phyloP scores from a whole-genome alignment of 495 filamentous ascomycete genomes.

The Penicillium daleae region DNA sequence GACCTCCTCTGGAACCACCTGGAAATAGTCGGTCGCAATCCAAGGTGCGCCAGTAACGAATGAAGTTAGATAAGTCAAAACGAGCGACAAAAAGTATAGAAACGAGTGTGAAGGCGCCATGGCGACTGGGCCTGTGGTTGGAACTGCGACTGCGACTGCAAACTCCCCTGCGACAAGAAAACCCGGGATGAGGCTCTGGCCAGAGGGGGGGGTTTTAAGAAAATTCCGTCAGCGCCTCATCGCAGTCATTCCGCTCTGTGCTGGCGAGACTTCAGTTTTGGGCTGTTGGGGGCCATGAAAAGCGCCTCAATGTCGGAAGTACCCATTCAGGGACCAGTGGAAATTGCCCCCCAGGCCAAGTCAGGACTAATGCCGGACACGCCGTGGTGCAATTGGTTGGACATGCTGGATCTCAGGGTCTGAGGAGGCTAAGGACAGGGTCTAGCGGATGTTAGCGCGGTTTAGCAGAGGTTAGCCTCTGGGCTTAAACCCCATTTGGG shows the following conservation, averaged over 20 bases:
- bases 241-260: not conserved
- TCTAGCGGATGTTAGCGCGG: not conserved
- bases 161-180: not conserved
- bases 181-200: not conserved
- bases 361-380: not conserved
- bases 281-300: conserved; percentile 2
- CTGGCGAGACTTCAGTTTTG: conserved; percentile 1
- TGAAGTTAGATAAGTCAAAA: conserved; percentile 20
- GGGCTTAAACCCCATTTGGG: not conserved
- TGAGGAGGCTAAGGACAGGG: not conserved
- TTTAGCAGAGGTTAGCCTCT: not conserved
- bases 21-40: conserved; percentile 37
- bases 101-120: conserved; percentile 35
- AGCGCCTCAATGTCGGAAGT: not conserved
- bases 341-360: not conserved
- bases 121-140: conserved; percentile 3
- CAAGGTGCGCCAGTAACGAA: conserved; percentile 35
- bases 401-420: not conserved
- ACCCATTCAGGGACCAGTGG: not conserved
- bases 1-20: conserved; percentile 18
- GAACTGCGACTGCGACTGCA: not conserved
- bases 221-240: not conserved
- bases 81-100: conserved; percentile 25
- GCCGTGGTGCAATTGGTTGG: not conserved
- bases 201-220: not conserved